Conservation (phyloP, 768 basidiomycete genomes). For the Dioszegia aurantiaca region DNA sequence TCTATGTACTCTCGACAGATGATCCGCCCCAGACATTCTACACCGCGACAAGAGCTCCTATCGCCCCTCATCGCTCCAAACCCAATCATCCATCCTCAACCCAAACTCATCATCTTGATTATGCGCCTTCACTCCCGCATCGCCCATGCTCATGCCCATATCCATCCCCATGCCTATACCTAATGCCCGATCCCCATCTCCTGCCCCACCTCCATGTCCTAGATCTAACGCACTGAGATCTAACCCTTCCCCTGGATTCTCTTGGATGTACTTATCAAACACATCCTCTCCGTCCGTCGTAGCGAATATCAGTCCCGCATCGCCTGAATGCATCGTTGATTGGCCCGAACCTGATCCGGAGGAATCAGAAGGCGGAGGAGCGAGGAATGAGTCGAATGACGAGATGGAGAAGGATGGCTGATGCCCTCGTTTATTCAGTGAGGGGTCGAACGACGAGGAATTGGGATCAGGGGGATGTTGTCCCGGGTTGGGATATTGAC, state of each 20-base stretch:
- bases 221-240: constrained; percentile 18
- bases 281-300: constrained; percentile 9
- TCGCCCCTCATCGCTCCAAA: constrained; percentile 5
- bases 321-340: not conserved
- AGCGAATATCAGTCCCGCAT: not conserved
- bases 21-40: too few relatives aligned
- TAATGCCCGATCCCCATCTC: too few relatives aligned
- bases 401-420: constrained; percentile 10
- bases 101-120: not conserved
- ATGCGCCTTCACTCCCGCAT: not conserved
- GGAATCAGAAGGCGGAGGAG: constrained; percentile 7
- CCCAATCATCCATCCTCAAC: constrained; percentile 11
- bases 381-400: constrained; percentile 9
- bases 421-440: not conserved
- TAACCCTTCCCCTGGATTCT: constrained; percentile 16
- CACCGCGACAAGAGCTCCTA: not conserved
- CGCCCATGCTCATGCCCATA: not conserved
- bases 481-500: not conserved
- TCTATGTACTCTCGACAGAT: too few relatives aligned
- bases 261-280: constrained; percentile 14
- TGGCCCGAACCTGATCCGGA: constrained; percentile 5
- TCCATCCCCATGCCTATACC: not conserved
- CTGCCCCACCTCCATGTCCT: constrained; percentile 3
- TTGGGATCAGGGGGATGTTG: not conserved
- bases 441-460: not conserved